Evolutionary conservation across 2,329 filamentous ascomycete genomes (phyloP), one percentile per base, ranked within the genome.

Genomic region (Aspergillus luchuensis): DNA sequence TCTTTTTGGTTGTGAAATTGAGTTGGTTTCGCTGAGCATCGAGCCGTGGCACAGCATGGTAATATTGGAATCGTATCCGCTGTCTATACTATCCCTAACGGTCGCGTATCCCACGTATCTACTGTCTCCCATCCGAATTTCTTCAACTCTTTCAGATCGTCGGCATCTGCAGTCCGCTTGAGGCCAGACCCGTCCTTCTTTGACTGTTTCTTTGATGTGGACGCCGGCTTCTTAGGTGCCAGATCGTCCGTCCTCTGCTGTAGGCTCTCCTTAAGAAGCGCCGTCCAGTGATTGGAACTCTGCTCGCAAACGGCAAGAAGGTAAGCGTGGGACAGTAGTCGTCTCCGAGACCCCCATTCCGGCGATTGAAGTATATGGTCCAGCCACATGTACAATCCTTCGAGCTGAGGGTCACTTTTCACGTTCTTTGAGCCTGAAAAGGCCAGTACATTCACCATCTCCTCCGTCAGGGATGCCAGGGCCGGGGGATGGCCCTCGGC

Each of bases 381-480:
- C 25, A 84, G 65, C 84, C 84, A 86, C 36, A 78, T 70, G 62
- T 76, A 81, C 33, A 81, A 56, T 2, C 76, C 80, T 69, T 85
- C 80, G 38, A 70, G 69, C 6, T 69, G 64, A 0, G 75, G 68
- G 61, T 78, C 69, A 25, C 63, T 49, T 28, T 72, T 66, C 33
- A 61, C 25, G 59, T 69, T 57, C 45, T 63, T 41, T 36, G 58
- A 38, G 4, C 54, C 57, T 30, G 66, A 57, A 49, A 70, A 69
- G 2, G 73, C 72, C 57, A 83, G 67, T 10, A 64, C 61, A 21
- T 72, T 60, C 5, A 76, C 70, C 65, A 84, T 70, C 30, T 71
- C 69, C 33, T 77, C 74, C 2, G 74, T 67, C 21, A 84, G 67
- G 15, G 75, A 66, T 1, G 67, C 66, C 15, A 79, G 56, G 56